phyloP scores from a whole-genome alignment of 495 filamentous ascomycete genomes.

The Letharia lupina region DNA sequence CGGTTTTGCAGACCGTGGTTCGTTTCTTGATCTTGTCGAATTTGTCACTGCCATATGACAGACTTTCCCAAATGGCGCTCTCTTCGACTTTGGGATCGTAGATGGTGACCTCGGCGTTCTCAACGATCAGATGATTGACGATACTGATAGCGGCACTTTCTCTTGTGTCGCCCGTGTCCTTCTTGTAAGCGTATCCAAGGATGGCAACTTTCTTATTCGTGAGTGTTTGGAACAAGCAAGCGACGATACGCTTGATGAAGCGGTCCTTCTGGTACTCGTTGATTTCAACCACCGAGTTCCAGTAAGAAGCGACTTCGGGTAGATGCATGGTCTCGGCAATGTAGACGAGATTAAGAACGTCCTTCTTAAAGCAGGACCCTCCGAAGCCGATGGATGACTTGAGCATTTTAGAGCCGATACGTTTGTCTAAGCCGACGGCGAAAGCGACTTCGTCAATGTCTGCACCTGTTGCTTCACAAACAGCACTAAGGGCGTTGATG shows the following conservation, averaged over 20 bases:
- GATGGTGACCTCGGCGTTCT: slow-evolving; percentile 58
- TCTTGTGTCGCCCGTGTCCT: slow-evolving; percentile 69
- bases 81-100: slow-evolving; percentile 62
- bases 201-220: slow-evolving; percentile 64
- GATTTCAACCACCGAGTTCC: slow-evolving; percentile 62
- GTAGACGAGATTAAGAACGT: slow-evolving; percentile 68
- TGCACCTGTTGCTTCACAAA: slow-evolving; percentile 72
- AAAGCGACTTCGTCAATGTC: slow-evolving; percentile 64
- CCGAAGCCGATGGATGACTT: slow-evolving; percentile 72
- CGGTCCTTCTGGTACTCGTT: slow-evolving; percentile 70
- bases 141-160: slow-evolving; percentile 64
- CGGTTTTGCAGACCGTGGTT: slow-evolving; percentile 23
- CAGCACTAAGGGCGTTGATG: slow-evolving; percentile 71
- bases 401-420: slow-evolving; percentile 68
- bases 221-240: slow-evolving; percentile 59
- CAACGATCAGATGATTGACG: slow-evolving; percentile 54
- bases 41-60: slow-evolving; percentile 25
- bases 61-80: slow-evolving; percentile 37
- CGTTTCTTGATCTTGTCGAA: slow-evolving; percentile 20
- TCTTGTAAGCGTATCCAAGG: slow-evolving; percentile 77
- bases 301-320: slow-evolving; percentile 68
- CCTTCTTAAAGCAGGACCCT: slow-evolving; percentile 68
- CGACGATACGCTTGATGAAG: slow-evolving; percentile 55
- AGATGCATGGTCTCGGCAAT: slow-evolving; percentile 62
- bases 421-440: slow-evolving; percentile 59